Evolutionary conservation across 257 asterid genomes (phyloP).

Genomic region (Plectranthus barbatus): DNA sequence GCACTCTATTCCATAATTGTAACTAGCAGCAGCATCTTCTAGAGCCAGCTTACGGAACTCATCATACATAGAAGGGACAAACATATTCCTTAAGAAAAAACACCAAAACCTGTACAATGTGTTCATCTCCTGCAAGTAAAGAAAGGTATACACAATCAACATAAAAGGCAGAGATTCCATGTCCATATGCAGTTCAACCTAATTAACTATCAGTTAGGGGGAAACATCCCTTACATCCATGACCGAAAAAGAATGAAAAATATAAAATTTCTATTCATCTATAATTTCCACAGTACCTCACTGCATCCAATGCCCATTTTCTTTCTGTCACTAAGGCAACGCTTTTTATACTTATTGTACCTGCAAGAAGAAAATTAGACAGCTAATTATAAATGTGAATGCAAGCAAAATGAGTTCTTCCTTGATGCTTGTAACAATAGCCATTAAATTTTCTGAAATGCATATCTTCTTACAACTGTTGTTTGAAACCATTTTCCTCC

Average conservation of each 20-base stretch:
- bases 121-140: constrained; percentile 86
- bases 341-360: constrained; percentile 68
- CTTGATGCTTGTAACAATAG: neutral
- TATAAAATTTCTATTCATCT: neutral
- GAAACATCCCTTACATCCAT: neutral
- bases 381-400: neutral
- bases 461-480: constrained; percentile 62
- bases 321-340: constrained; percentile 75
- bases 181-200: neutral
- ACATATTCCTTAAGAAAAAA: constrained; percentile 66
- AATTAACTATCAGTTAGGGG: neutral
- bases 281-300: constrained; percentile 50
- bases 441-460: constrained; percentile 2
- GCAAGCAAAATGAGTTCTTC: constrained; percentile 2
- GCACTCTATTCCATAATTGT: constrained; percentile 82
- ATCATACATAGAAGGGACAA: constrained; percentile 72
- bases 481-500: constrained; percentile 90
- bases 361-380: constrained; percentile 27
- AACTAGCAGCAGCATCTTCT: constrained; percentile 86
- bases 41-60: constrained; percentile 72
- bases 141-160: constrained; percentile 1
- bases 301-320: constrained; percentile 90
- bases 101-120: constrained; percentile 86
- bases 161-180: constrained; percentile 1
- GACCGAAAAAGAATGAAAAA: neutral